These are phyloP conservation scores for Crotalaria pallida DNA, from an alignment of 306 rosid genomes.

Conservation along the genomic window DNA sequence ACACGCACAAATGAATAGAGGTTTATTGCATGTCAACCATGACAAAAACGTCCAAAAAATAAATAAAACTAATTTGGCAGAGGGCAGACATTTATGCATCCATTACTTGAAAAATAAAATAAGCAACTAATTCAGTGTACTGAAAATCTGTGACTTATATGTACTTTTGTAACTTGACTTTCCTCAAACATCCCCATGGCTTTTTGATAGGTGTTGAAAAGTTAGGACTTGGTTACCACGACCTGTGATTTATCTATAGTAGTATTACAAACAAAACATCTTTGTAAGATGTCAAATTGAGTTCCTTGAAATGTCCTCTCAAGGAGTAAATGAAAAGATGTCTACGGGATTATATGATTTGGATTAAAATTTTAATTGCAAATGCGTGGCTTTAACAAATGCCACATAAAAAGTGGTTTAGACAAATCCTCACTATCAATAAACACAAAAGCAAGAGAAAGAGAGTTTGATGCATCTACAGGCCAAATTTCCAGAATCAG, in stretches of 20 bases:
- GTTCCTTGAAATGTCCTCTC: constrained; percentile 5
- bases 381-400: constrained; percentile 3
- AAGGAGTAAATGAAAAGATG: neutral
- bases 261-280: neutral
- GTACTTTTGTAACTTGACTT: neutral
- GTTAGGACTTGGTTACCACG: neutral
- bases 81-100: neutral
- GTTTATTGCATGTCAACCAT: neutral
- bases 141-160: neutral
- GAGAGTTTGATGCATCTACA: neutral
- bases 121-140: neutral
- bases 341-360: neutral
- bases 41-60: neutral
- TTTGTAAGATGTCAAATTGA: neutral
- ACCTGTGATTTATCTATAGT: neutral
- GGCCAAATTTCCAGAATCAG: constrained; percentile 12
- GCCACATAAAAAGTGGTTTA: neutral
- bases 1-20: neutral
- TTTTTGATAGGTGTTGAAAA: neutral
- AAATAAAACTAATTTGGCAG: neutral
- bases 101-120: neutral
- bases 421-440: neutral
- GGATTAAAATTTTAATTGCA: neutral
- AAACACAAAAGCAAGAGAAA: constrained; percentile 3
- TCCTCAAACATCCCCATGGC: neutral